Base-by-base conservation (phyloP, 1,284 basidiomycete species). In the Pseudozyma tsukubaensis region DNA sequence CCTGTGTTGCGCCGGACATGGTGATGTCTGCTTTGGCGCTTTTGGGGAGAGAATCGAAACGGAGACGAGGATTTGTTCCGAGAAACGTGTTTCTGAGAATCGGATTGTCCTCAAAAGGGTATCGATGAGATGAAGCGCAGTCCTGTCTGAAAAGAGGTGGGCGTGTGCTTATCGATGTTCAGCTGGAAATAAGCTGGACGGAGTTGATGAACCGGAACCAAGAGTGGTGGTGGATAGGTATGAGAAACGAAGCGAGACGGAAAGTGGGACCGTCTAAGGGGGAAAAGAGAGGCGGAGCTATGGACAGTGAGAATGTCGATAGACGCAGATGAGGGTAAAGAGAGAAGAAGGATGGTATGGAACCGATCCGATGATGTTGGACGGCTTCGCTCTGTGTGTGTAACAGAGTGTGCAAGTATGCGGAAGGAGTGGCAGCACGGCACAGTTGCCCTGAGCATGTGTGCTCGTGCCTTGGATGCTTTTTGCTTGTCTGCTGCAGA, bases 1-100 rank as follows among this genome's bases (percentile, higher is more conserved):
- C 60, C 57, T 73, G 56, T 44, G 67, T 36, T 54, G 66, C 65
- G 49, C 62, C 21, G 18, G 74, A 64, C 68, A 71, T 71, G 53
- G 19, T 59, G 52, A 13, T 34, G 54, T 50, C 50, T 50, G n/a
- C n/a, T 10, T 36, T 2, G 16, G 35, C 37, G 54, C 45, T 59
- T 59, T 59, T 69, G 56, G 14, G 36, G 7, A 18, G 34, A 13
- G 16, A 39, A 32, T 21, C 3, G 36, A 57, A n/a, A 19, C 4
- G 2, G 37, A 50, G 21, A 37, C 34, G 19, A 42, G 13, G 18
- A 9, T 29, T 34, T 29, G 54, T n/a, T 21, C 39, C 16, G 34
- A 47, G 36, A 24, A 24, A 18, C 21, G 13, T 52, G 40, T 34
- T 32, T 4, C 4, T 19, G 21, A n/a, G 9, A 9, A 36, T 24